These are phyloP conservation scores for Hypericum perforatum DNA, from an alignment of 345 rosid genomes.

Conservation along the genomic window DNA sequence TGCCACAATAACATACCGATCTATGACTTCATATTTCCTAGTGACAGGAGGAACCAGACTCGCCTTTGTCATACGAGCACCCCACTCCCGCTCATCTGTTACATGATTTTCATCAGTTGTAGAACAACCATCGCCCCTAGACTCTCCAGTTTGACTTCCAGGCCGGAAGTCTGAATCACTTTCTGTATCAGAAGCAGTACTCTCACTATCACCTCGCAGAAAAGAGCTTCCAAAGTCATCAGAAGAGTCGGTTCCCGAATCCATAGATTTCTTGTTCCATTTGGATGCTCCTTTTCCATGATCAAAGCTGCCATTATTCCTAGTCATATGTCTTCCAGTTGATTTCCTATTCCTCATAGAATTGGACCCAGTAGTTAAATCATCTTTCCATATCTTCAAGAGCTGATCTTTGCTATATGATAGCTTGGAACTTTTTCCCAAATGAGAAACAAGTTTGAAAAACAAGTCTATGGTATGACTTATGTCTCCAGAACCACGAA, in stretches of 20 bases:
- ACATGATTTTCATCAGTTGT: slow-evolving; percentile 46
- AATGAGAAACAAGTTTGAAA: slow-evolving; percentile 78
- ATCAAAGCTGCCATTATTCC: slow-evolving; percentile 54
- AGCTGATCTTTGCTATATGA: slow-evolving; percentile 71
- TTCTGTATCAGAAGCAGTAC: slow-evolving; percentile 77
- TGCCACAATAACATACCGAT: slow-evolving; percentile 64
- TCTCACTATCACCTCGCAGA: slow-evolving; percentile 52
- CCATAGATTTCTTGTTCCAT: slow-evolving; percentile 68
- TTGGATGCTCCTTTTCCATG: slow-evolving; percentile 71
- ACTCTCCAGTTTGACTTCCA: slow-evolving; percentile 47
- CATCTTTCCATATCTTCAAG: slow-evolving; percentile 80
- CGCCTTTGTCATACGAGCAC: slow-evolving; percentile 98
- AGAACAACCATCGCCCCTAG: slow-evolving; percentile 49
- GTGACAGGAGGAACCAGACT: slow-evolving; percentile 99
- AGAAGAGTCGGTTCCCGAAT: slow-evolving; percentile 91
- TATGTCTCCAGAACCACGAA: slow-evolving; percentile 69
- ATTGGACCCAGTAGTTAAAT: slow-evolving; percentile 41
- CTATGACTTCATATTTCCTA: slow-evolving; percentile 90
- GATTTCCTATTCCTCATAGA: slow-evolving; percentile 51
- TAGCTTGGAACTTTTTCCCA: slow-evolving; percentile 71
- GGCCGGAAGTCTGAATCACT: slow-evolving; percentile 69
- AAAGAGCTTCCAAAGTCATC: slow-evolving; percentile 60
- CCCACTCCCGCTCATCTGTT: slow-evolving; percentile 97
- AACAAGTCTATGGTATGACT: slow-evolving; percentile 60
- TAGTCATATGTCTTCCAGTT: slow-evolving; percentile 59